Conservation (phyloP, 192 early-diverging fungal genomes). For the Gamsiella multidivaricata region DNA sequence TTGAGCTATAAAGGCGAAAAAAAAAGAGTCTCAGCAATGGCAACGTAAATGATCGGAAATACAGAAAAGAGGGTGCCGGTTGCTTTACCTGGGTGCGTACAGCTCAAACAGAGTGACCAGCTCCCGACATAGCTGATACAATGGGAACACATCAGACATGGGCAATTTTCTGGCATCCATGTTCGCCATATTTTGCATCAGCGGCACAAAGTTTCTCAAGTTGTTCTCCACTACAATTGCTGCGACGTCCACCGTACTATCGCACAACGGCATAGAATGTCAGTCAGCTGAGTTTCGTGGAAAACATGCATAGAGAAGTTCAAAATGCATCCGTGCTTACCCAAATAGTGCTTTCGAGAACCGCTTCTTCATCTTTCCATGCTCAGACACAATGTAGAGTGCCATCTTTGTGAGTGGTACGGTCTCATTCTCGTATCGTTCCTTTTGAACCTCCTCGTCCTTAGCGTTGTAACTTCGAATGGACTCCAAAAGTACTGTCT, state of each 20-base stretch:
- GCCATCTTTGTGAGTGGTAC: slow-evolving; percentile 46
- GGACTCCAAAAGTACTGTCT: slow-evolving; percentile 30
- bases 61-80: background rate
- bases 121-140: slow-evolving; percentile 63
- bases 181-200: slow-evolving; percentile 69
- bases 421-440: slow-evolving; percentile 47
- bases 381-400: slow-evolving; percentile 45
- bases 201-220: slow-evolving; percentile 61
- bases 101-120: slow-evolving; percentile 61
- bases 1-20: slow-evolving; percentile 16
- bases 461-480: slow-evolving; percentile 39
- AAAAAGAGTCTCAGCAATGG: background rate
- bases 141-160: slow-evolving; percentile 61
- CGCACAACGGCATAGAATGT: too few relatives aligned
- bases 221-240: slow-evolving; percentile 63
- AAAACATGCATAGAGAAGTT: background rate
- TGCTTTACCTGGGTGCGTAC: slow-evolving; percentile 59
- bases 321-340: background rate
- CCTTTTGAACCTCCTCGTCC: slow-evolving; percentile 44
- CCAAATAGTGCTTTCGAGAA: slow-evolving; percentile 47
- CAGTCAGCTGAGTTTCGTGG: background rate
- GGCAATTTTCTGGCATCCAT: slow-evolving; percentile 57
- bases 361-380: slow-evolving; percentile 40
- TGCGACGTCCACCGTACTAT: slow-evolving; percentile 47
- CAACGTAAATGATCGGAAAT: background rate